phyloP scores from a whole-genome alignment of 345 rosid genomes.

The Clarkia xantiana region DNA sequence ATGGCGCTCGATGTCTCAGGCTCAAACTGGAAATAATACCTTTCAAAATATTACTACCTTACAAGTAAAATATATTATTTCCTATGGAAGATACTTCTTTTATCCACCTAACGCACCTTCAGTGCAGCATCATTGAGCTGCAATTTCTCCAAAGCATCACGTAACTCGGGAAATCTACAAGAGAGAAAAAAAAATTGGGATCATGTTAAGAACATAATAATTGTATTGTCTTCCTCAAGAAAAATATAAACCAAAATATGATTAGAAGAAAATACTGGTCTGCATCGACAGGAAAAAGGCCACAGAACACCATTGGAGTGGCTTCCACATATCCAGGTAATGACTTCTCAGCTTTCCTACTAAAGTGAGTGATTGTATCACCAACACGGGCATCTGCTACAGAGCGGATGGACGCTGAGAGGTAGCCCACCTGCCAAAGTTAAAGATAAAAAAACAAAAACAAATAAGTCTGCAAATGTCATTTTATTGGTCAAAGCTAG shows the following conservation, averaged over 20 bases:
- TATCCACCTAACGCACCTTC: slow-evolving; percentile 33
- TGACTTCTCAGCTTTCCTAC: slow-evolving; percentile 61
- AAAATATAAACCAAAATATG: slow-evolving; percentile 8
- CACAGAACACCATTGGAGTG: slow-evolving; percentile 98
- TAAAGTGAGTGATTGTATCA: slow-evolving; percentile 63
- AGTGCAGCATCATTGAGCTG: slow-evolving; percentile 97
- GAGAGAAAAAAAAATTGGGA: slow-evolving; percentile 4
- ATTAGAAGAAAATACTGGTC: slow-evolving; percentile 58
- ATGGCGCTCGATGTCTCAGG: slow-evolving; percentile 96
- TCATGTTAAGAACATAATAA: slow-evolving; percentile 3
- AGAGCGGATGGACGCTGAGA: slow-evolving; percentile 86
- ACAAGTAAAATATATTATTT: neutral
- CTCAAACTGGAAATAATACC: slow-evolving; percentile 52
- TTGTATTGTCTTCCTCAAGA: slow-evolving; percentile 4
- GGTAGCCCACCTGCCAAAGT: slow-evolving; percentile 68
- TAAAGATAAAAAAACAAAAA: slow-evolving; percentile 3
- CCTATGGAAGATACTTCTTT: neutral
- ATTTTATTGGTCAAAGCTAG: too few species aligned
- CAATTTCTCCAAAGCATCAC: slow-evolving; percentile 92
- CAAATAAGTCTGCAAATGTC: neutral
- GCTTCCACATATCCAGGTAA: slow-evolving; percentile 95
- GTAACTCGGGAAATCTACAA: slow-evolving; percentile 77
- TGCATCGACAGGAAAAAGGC: slow-evolving; percentile 96
- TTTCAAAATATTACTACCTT: neutral
- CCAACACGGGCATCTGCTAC: slow-evolving; percentile 99